These are phyloP conservation scores for Casuarina cunninghamiana DNA, from an alignment of 306 rosid species.

Conservation along the genomic window DNA sequence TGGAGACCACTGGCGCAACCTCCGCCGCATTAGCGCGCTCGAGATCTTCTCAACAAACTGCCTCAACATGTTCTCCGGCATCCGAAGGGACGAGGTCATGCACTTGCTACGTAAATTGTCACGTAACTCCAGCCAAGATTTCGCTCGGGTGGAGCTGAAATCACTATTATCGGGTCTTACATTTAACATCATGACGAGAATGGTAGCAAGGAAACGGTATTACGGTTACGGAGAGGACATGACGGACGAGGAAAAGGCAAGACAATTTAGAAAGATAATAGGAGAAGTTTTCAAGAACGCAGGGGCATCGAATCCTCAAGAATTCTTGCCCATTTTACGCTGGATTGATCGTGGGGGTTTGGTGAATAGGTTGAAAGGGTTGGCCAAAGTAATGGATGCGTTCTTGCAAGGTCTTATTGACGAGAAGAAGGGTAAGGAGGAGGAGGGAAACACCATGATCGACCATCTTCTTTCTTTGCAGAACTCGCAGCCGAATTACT, in stretches of 20 bases:
- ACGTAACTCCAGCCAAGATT: neutral
- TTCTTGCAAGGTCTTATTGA: slow-evolving; percentile 24
- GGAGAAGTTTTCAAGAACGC: slow-evolving; percentile 18
- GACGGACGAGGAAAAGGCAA: slow-evolving; percentile 41
- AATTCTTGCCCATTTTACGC: slow-evolving; percentile 44
- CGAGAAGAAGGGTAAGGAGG: slow-evolving; percentile 1
- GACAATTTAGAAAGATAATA: slow-evolving; percentile 34
- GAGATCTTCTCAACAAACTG: no score
- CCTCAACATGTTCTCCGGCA: neutral
- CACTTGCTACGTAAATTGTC: slow-evolving; percentile 35
- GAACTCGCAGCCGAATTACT: slow-evolving; percentile 20
- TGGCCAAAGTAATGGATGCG: slow-evolving; percentile 34
- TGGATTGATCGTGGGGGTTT: slow-evolving; percentile 34
- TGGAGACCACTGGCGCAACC: slow-evolving; percentile 77
- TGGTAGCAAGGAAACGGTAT: slow-evolving; percentile 68
- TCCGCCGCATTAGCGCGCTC: slow-evolving; percentile 40
- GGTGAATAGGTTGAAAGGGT: slow-evolving; percentile 1
- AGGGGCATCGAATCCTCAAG: slow-evolving; percentile 31
- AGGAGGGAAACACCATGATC: slow-evolving; percentile 4
- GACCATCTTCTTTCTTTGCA: slow-evolving; percentile 22
- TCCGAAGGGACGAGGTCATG: slow-evolving; percentile 45
- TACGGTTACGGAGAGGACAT: slow-evolving; percentile 39
- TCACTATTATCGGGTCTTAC: slow-evolving; percentile 43
- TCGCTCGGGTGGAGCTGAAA: slow-evolving; percentile 35
- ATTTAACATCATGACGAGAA: slow-evolving; percentile 57